These are phyloP conservation scores for Caloboletus firmus DNA, from an alignment of 1,284 basidiomycete genomes.

Conservation along the genomic window DNA sequence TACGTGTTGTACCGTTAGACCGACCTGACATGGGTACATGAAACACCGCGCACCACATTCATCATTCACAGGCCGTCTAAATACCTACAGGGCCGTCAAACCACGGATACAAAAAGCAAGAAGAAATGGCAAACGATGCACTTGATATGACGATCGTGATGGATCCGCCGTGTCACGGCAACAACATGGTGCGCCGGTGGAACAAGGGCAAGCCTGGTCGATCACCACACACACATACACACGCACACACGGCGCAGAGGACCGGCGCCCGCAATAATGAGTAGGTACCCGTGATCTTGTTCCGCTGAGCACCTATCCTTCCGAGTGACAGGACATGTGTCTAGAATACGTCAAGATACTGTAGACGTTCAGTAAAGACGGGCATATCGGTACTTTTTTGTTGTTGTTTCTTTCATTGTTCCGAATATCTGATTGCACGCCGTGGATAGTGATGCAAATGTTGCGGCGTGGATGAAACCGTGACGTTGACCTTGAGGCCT, in stretches of 20 bases:
- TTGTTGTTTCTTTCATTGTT: neutral
- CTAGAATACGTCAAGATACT: neutral
- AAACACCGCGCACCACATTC: neutral
- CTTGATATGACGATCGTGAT: slow-evolving; percentile 5
- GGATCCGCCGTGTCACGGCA: neutral
- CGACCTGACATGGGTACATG: neutral
- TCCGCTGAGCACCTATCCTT: neutral
- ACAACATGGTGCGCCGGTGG: neutral
- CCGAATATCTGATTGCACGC: neutral
- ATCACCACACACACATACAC: neutral
- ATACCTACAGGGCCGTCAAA: neutral
- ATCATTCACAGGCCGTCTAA: neutral
- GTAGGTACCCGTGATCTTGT: neutral
- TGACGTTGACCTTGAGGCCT: neutral
- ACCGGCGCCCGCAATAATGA: neutral
- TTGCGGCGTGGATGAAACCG: neutral
- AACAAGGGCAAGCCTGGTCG: slow-evolving; percentile 8
- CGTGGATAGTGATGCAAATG: neutral
- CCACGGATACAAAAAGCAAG: neutral
- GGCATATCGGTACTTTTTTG: neutral
- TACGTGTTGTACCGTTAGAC: neutral
- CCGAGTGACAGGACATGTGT: slow-evolving; percentile 1
- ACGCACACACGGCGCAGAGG: neutral
- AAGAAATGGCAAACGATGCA: neutral
- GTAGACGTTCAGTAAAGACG: neutral